Evolutionary conservation across 306 rosid genomes (phyloP), one percentile per base, ranked within the genome.

Genomic region (Fragaria ananassa): DNA sequence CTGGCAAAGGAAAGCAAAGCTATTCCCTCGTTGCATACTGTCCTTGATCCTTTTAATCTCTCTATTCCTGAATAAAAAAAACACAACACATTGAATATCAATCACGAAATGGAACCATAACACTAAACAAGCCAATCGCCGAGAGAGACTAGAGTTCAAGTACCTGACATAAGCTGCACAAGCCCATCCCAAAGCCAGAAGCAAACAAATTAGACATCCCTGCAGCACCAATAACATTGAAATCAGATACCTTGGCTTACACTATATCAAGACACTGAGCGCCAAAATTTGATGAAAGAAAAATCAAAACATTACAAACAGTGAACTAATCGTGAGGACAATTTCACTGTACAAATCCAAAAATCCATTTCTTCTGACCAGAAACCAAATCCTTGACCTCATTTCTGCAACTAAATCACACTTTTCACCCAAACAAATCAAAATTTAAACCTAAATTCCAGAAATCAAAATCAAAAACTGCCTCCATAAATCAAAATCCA

Each of bases 131-230:
- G 14, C 8, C 54, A 46, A 61, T 61, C 29, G 58, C 31, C 42
- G 14, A 72, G 5, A 72, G 2, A 78, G 29, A 49, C 44, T 14
- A 72, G 34, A 65, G 62, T 79, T 49, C 58, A 47, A 61, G 44
- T 88, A 95, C 99, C 99, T 92, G 80, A 95, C 93, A 87, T 67
- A 87, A 70, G 99, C 90, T 25, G 97, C 99, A 80, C 76, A 77
- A 74, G 83, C 93, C 97, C 97, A 95, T 41, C 99, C 99, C 19
- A 89, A 10, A 47, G 97, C 97, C 74, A 95, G 93, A 71, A 34
- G 0, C 79, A 92, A 80, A 81, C 96, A 88, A 71, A 95, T 92
- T 31, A 84, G 0, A 75, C 99, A 95, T 79, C 99, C 99, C 99
- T 95, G 67, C 85, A 82, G 34, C 70, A 37, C 54, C 74, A 58